Conservation (phyloP, 305 asterid genomes). For the Fraxinus dipetala region DNA sequence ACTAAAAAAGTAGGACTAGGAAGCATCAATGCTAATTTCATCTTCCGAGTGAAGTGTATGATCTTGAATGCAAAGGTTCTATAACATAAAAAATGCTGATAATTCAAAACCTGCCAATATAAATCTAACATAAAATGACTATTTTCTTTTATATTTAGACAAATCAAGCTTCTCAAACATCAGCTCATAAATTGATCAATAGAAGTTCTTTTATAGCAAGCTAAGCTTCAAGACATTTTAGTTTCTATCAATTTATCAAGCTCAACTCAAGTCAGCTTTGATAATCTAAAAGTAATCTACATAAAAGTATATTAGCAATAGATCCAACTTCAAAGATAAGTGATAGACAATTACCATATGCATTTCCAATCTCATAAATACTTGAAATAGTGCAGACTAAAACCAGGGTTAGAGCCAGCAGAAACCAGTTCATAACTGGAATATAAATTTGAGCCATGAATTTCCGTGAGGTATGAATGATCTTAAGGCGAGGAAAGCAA, state of each 20-base stretch:
- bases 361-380: slow-evolving; percentile 96
- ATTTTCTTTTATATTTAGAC: not conserved
- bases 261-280: not conserved
- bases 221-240: not conserved
- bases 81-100: not conserved
- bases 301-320: slow-evolving; percentile 13
- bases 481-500: slow-evolving; percentile 98
- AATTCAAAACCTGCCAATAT: not conserved
- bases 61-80: not conserved
- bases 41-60: not conserved
- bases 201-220: not conserved
- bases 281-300: not conserved
- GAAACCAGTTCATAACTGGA: slow-evolving; percentile 98
- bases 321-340: slow-evolving; percentile 20
- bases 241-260: not conserved
- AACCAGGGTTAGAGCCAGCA: slow-evolving; percentile 76
- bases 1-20: not conserved
- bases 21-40: not conserved
- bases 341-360: slow-evolving; percentile 67
- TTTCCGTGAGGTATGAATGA: slow-evolving; percentile 90
- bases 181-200: not conserved
- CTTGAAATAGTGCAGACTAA: slow-evolving; percentile 91
- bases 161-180: not conserved
- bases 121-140: not conserved
- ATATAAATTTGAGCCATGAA: slow-evolving; percentile 99